A percentile compares a stretch with the other conserved stretches of the same genome.
Evolutionary conservation across 2,329 filamentous ascomycete species (phyloP).

Genomic region (Clarireedia sp.): DNA sequence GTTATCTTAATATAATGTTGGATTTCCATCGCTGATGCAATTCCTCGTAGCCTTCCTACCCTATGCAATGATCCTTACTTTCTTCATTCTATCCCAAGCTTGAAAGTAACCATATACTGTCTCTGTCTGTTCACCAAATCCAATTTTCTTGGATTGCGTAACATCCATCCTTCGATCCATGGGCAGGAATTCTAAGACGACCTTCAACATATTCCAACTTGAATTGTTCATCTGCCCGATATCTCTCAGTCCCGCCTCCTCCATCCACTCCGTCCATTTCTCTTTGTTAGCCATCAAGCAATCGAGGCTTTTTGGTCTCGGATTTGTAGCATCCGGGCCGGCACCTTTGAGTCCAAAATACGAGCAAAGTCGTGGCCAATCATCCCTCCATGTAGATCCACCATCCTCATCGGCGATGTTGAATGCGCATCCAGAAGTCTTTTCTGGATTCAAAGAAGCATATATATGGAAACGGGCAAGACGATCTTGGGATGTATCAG

Average conservation of each 20-base stretch:
- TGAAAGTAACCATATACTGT: neutral
- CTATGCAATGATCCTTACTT: neutral
- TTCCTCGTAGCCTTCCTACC: no score
- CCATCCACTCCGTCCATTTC: neutral
- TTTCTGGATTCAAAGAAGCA: neutral
- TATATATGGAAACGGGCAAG: neutral
- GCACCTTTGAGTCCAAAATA: neutral
- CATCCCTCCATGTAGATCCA: neutral
- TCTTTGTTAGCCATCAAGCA: neutral
- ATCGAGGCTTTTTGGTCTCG: neutral
- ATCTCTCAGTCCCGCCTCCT: neutral
- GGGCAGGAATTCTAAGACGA: neutral
- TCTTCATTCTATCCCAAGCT: neutral
- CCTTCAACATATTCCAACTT: neutral
- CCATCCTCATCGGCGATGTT: neutral
- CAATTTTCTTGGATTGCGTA: neutral
- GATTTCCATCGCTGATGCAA: no score
- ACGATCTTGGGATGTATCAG: neutral
- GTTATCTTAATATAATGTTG: no score
- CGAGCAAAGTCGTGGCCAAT: neutral
- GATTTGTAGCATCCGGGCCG: neutral
- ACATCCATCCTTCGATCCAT: neutral
- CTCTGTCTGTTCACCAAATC: neutral
- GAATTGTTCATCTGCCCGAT: neutral
- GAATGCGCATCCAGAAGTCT: neutral